Evolutionary conservation across 2,329 filamentous ascomycete genomes (phyloP), one percentile per base, ranked within the genome.

Genomic region (Colletotrichum sp.): DNA sequence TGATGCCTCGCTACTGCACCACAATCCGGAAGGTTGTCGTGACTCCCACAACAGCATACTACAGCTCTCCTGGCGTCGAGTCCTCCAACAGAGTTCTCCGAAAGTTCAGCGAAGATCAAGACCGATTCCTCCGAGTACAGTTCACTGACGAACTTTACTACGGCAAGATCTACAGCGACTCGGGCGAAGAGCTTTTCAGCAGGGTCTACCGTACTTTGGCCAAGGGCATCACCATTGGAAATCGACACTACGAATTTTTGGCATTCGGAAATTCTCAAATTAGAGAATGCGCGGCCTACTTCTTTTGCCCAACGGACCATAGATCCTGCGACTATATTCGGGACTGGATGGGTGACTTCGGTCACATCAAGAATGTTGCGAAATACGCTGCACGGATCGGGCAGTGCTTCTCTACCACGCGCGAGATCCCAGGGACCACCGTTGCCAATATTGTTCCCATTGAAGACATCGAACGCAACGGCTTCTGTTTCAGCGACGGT

Each of bases 201-300:
- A 91, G 95, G 15, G 90, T 98, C 24, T 92, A 92, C 77, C 90
- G 94, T 64, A 91, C 94, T 0, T 87, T 99, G 81, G 89, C 86
- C 60, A 91, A 97, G 71, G 97, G 97, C 1, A 96, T 99, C 78
- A 88, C 88, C 1, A 93, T 99, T 66, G 97, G 95, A 6, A 94
- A 94, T 78, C 93, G 95, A 9, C 91, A 92, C 75, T 99, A 96
- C 83, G 91, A 96, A 79, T 99, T 99, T 78, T 90, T 99, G 30
- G 97, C 96, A 0, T 98, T 96, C 85, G 96, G 97, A 0, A 99
- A 97, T 83, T 98, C 97, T 0, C 97, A 99, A 80, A 95, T 99
- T 76, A 92, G 96, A 68, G 96, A 99, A 81, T 93, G 96, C 79
- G 95, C 96, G 0, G 96, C 95, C 0, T 99, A 97, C 82, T 98